Evolutionary conservation across 352 stramenopile species (phyloP), one percentile per base, ranked within the genome.

Genomic region (Thalassiosira hispida): DNA sequence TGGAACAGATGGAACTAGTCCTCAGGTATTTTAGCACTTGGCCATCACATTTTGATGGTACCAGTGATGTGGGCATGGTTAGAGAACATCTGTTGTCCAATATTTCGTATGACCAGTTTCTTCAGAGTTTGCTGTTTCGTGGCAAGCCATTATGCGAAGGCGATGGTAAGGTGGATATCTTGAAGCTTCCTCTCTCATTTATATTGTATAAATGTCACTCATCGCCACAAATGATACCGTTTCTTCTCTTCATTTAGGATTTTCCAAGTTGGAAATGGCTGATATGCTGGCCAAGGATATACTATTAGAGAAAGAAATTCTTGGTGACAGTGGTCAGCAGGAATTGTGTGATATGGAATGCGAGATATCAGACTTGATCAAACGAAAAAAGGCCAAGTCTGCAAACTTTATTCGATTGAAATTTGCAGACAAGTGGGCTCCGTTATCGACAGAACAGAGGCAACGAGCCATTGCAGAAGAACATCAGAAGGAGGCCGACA

Each of bases 11-110:
- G 61, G 95, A 80, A 84, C 73, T 69, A 52, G 81, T 72, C 60
- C 93, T 81, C 66, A 90, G 35, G 70, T 98, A 98, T 81, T 98
- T 93, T 62, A 90, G 95, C 23, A 75, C 91, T 22, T 98, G 94
- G 93, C 92, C 96, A 49, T 85, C 83, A 14, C 95, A 95, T 8
- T 95, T 95, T 20, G 97, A 93, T 53, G 91, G 93, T 31, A 81
- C 90, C 6, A 94, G 92, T 2, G 76, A 92, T 1, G 27, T 95
- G 9, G 59, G 94, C 29, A 97, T 96, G 65, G 95, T 97, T 82
- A 86, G 96, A 33, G 93, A 97, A 71, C 88, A 96, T 20, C 68
- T 97, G 6, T 22, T 97, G 29, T 87, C 95, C 0, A 87, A 90
- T 29, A 59, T 97, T 38, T 75, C 90, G 18, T 95, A 93, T 70